These are phyloP conservation scores for Kodamaea nitidulidarum DNA, from an alignment of 805 yeast species.

Conservation along the genomic window DNA sequence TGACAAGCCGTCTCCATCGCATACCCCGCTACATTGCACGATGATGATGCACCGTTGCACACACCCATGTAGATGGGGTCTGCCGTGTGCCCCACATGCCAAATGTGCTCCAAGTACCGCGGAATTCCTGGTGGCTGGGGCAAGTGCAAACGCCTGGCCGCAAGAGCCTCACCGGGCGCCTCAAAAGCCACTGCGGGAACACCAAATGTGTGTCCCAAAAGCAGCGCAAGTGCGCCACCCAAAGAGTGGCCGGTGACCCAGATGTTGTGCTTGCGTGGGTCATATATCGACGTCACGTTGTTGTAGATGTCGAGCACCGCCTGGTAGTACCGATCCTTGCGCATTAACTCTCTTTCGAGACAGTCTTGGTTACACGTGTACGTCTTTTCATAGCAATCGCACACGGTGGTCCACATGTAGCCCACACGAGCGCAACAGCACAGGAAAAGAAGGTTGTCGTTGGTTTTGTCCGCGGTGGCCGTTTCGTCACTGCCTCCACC, in stretches of 20 bases:
- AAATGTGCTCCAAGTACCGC: conserved; percentile 69
- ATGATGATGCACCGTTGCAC: conserved; percentile 87
- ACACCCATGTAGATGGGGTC: conserved; percentile 97
- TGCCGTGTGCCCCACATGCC: conserved; percentile 96
- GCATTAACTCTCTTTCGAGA: conserved; percentile 67
- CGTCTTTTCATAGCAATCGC: conserved; percentile 83
- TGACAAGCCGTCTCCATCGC: conserved; percentile 98
- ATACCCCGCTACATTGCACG: conserved; percentile 89
- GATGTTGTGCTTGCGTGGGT: conserved; percentile 55
- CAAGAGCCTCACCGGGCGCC: conserved; percentile 88
- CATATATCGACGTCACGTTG: conserved; percentile 64
- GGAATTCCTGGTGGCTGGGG: conserved; percentile 94
- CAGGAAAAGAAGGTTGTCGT: conserved; percentile 85
- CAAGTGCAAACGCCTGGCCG: conserved; percentile 77
- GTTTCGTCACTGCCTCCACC: conserved; percentile 60
- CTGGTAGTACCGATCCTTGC: conserved; percentile 77
- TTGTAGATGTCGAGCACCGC: conserved; percentile 74
- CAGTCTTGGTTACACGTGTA: conserved; percentile 89
- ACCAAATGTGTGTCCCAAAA: conserved; percentile 86
- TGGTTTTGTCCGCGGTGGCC: conserved; percentile 70
- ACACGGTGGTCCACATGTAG: conserved; percentile 89
- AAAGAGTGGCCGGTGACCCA: conserved; percentile 96
- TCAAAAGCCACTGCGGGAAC: conserved; percentile 86
- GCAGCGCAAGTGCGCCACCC: conserved; percentile 81
- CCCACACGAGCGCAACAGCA: conserved; percentile 95